These are phyloP conservation scores for Daldinia grandis DNA, from an alignment of 495 filamentous ascomycete genomes.

Conservation along the genomic window DNA sequence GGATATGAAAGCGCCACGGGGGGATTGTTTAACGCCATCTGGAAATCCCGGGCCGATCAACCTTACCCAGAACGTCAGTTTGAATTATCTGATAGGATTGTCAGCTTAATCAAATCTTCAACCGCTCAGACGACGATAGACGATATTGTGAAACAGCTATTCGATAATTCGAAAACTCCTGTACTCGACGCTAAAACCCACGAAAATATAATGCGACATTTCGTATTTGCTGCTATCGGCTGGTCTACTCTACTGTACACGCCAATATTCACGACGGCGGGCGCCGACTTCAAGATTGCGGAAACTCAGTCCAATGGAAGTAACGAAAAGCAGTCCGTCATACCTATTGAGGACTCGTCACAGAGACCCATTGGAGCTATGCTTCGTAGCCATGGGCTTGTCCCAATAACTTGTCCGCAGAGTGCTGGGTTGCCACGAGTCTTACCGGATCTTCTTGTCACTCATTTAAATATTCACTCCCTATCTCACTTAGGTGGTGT, in stretches of 20 bases:
- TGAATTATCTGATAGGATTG: neutral
- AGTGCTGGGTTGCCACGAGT: neutral
- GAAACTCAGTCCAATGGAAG: no score
- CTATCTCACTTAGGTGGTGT: slow-evolving; percentile 2
- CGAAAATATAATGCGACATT: neutral
- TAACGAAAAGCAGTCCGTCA: neutral
- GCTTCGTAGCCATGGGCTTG: neutral
- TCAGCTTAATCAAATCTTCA: neutral
- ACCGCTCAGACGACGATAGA: slow-evolving; percentile 13
- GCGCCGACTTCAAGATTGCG: neutral
- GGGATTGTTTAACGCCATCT: neutral
- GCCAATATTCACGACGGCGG: neutral
- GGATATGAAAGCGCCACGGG: neutral
- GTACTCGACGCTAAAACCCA: neutral
- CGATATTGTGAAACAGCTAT: slow-evolving; percentile 2
- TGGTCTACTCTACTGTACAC: slow-evolving; percentile 17
- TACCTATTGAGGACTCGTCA: neutral
- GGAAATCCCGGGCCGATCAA: neutral
- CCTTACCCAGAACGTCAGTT: slow-evolving; percentile 6
- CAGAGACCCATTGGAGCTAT: slow-evolving; percentile 5
- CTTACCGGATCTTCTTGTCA: neutral
- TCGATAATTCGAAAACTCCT: neutral
- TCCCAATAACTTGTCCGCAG: slow-evolving; percentile 2
- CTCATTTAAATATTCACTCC: slow-evolving; percentile 7
- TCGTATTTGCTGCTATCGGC: slow-evolving; percentile 12